Evolutionary conservation across 805 yeast genomes (phyloP).

Genomic region (Nakazawaea laoshanensis): DNA sequence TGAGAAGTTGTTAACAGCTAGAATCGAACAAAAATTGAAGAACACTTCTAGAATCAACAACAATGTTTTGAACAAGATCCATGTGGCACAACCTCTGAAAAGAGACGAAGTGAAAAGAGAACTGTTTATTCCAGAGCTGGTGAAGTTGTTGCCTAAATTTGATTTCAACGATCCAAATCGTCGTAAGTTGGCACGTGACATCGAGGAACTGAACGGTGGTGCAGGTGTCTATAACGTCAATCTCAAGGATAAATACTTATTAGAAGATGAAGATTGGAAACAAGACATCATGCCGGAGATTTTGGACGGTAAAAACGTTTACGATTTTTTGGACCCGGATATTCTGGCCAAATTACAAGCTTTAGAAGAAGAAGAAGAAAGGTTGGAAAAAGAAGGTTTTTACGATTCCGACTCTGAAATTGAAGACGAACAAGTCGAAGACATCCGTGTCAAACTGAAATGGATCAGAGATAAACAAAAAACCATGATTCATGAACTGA

Average conservation of each 20-base stretch:
- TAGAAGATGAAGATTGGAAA: constrained; percentile 98
- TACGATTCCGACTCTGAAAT: constrained; percentile 59
- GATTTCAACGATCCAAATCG: constrained; percentile 78
- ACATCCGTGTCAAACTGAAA: constrained; percentile 74
- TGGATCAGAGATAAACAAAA: constrained; percentile 97
- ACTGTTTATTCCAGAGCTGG: constrained; percentile 77
- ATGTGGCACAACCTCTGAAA: constrained; percentile 82
- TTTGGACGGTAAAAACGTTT: constrained; percentile 91
- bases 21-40: constrained; percentile 95
- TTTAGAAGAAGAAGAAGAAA: constrained; percentile 94
- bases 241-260: constrained; percentile 81
- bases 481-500: constrained; percentile 81
- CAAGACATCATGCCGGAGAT: constrained; percentile 96
- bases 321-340: constrained; percentile 95
- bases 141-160: constrained; percentile 50
- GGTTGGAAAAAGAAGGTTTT: constrained; percentile 88
- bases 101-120: constrained; percentile 82
- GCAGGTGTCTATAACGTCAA: constrained; percentile 97
- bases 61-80: constrained; percentile 89
- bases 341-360: constrained; percentile 90
- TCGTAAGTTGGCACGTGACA: constrained; percentile 73
- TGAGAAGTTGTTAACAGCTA: constrained; percentile 88
- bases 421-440: constrained; percentile 52
- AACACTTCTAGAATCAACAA: constrained; percentile 80
- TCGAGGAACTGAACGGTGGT: constrained; percentile 94